Conservation (phyloP, 2,329 filamentous ascomycete species). For the Diaporthe vexans region DNA sequence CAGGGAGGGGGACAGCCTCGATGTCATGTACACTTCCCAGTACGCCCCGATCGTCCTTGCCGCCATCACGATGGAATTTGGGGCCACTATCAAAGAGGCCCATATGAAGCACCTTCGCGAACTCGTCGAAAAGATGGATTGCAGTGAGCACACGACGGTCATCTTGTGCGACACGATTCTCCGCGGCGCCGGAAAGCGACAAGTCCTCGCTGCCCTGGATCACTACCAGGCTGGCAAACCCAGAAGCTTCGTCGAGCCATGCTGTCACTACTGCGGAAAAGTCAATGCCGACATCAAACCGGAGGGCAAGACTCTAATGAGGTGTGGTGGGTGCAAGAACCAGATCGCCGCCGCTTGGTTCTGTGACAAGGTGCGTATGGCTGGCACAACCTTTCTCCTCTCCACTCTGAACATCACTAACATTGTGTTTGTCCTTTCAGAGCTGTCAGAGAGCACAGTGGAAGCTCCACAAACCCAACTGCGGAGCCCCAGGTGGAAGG, state of each 20-base stretch:
- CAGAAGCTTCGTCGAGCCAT: slow-evolving; percentile 42
- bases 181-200: slow-evolving; percentile 42
- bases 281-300: slow-evolving; percentile 28
- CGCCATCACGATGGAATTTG: slow-evolving; percentile 45
- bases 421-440: slow-evolving; percentile 2
- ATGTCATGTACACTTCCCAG: slow-evolving; percentile 20
- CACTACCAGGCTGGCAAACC: slow-evolving; percentile 43
- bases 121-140: slow-evolving; percentile 38
- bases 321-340: slow-evolving; percentile 44
- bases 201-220: slow-evolving; percentile 46
- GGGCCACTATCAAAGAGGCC: slow-evolving; percentile 43
- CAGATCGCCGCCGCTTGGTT: slow-evolving; percentile 38
- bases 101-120: slow-evolving; percentile 42
- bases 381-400: background rate
- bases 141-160: slow-evolving; percentile 4
- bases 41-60: slow-evolving; percentile 43
- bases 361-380: slow-evolving; percentile 38
- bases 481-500: background rate
- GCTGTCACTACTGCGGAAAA: slow-evolving; percentile 34
- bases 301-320: slow-evolving; percentile 25
- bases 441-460: slow-evolving; percentile 42
- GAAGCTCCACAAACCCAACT: slow-evolving; percentile 40
- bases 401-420: background rate
- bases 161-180: slow-evolving; percentile 40
- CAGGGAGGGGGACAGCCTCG: background rate